These are phyloP conservation scores for Fonsecaea monophora DNA, from an alignment of 2,329 filamentous ascomycete species.

Conservation along the genomic window DNA sequence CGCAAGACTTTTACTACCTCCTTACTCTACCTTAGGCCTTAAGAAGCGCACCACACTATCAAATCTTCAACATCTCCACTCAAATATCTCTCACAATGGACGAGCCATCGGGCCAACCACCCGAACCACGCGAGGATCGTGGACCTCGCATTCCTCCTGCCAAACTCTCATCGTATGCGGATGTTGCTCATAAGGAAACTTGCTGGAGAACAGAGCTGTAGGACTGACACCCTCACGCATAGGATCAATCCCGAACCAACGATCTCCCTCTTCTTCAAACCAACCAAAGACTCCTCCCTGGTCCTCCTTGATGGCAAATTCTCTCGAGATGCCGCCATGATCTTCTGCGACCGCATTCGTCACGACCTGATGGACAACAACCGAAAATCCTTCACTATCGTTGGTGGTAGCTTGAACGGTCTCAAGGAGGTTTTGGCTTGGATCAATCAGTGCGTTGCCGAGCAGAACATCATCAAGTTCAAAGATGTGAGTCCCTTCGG, in stretches of 20 bases:
- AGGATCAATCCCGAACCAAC: conserved; percentile 32
- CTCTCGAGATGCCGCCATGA: conserved; percentile 33
- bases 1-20: neutral
- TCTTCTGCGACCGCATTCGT: conserved; percentile 36
- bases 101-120: conserved; percentile 15
- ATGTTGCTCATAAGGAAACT: neutral
- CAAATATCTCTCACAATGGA: conserved; percentile 26
- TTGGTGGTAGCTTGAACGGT: conserved; percentile 25
- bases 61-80: conserved; percentile 2
- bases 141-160: conserved; percentile 34
- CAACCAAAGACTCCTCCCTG: conserved; percentile 17
- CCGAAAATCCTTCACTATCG: conserved; percentile 36
- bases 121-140: conserved; percentile 31
- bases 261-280: conserved; percentile 35
- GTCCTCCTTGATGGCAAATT: conserved; percentile 30
- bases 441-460: conserved; percentile 32
- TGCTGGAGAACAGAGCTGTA: neutral
- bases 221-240: neutral
- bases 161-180: conserved; percentile 30
- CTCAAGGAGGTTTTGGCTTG: conserved; percentile 31
- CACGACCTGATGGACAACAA: conserved; percentile 32
- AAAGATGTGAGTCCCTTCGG: conserved; percentile 22
- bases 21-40: neutral
- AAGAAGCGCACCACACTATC: neutral
- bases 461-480: conserved; percentile 30